A percentile compares a stretch with the other conserved stretches of the same genome.
These are phyloP conservation scores for Anaeromyces robustus DNA, from an alignment of 192 early-diverging fungal species.

Conservation along the genomic window DNA sequence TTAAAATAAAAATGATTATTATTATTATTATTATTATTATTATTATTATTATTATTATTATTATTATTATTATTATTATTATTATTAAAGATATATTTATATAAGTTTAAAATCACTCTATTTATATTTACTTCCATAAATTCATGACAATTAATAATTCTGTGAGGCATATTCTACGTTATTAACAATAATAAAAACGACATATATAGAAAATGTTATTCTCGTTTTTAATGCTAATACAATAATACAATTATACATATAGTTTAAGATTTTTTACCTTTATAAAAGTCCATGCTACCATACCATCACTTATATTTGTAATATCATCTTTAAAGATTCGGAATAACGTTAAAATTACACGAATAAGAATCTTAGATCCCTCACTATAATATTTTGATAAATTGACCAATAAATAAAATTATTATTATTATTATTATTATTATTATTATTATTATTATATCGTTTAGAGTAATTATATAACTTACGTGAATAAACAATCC, in stretches of 20 bases:
- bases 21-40: too few species aligned
- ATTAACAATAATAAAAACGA: conserved; percentile 42
- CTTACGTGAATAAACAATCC: conserved; percentile 64
- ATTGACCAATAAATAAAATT: neutral
- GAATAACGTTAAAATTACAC: conserved; percentile 57
- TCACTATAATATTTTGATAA: conserved; percentile 22
- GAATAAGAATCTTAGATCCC: conserved; percentile 53
- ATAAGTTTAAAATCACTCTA: too few species aligned
- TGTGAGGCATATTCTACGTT: conserved; percentile 43
- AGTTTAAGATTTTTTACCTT: neutral
- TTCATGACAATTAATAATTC: conserved; percentile 42
- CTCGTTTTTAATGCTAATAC: too few species aligned
- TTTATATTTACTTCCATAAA: conserved; percentile 22
- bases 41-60: too few species aligned
- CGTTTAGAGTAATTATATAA: neutral
- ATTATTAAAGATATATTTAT: too few species aligned
- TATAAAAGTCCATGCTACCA: conserved; percentile 7
- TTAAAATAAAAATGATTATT: too few species aligned
- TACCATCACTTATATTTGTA: conserved; percentile 29
- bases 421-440: too few species aligned
- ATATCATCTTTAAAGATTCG: conserved; percentile 47
- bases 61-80: neutral
- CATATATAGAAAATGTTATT: too few species aligned
- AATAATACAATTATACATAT: too few species aligned
- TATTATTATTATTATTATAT: neutral